Evolutionary conservation across 2,329 filamentous ascomycete genomes (phyloP), one percentile per base, ranked within the genome.

Genomic region (Chrysosporium keratinophilum): DNA sequence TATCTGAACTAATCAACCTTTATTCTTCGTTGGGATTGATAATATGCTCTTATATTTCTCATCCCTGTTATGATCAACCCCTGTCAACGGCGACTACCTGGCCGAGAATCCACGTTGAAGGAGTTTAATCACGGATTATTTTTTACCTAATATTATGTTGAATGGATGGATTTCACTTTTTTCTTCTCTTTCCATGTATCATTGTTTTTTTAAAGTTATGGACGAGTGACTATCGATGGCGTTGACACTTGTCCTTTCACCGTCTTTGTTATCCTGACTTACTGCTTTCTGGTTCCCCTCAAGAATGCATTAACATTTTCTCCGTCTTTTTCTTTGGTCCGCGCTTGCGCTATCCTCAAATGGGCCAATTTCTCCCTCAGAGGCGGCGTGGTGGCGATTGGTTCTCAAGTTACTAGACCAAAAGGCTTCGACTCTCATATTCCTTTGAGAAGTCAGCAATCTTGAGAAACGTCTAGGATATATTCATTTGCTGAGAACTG

Each of bases 1-100:
- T 67, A 65, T 52, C 55, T 69, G 6, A 62, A 65, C 58, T 63
- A 50, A 28, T 40, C 19, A 50, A 48, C 54, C 42, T 43, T 40
- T 49, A 54, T 42, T 17, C 35, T 50, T 34, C n/a, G 20, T 14
- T 14, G 7, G n/a, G 11, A 20, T 5, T 20, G 15, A 39, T 10
- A 7, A n/a, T 12, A 12, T 20, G 5, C 17, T 12, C 35, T 14
- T n/a, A 4, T 19, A 9, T 15, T 12, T 28, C 23, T 12, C 15
- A n/a, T 34, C 39, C n/a, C 35, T 11, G 10, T 40, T 39, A 39
- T 41, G 34, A 50, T 41, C 28, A 31, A 17, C 2, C 12, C 14
- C n/a, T 41, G 19, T 41, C 37, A 41, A 41, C 17, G 5, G n/a
- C 28, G 37, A 37, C 34, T 3, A 50, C 31, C 11, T 50, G n/a